Evolutionary conservation across 805 yeast species (phyloP).

Genomic region (Suhomyces sp.): DNA sequence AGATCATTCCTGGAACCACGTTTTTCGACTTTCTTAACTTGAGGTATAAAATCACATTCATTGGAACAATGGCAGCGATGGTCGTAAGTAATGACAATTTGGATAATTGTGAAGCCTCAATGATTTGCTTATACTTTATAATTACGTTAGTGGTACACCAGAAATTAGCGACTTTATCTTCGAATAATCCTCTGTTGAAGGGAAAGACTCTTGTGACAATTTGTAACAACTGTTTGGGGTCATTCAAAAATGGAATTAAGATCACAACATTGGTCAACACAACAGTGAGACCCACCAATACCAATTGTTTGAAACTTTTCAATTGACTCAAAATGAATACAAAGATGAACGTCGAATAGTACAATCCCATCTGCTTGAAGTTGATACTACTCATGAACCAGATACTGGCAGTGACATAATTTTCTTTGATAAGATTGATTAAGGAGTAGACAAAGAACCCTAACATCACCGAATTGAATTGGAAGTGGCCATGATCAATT

Average conservation of each 20-base stretch:
- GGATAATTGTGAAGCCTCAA: constrained; percentile 59
- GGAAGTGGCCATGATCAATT: constrained; percentile 97
- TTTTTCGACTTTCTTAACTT: constrained; percentile 12
- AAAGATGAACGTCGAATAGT: constrained; percentile 88
- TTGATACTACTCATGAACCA: constrained; percentile 76
- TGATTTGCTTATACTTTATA: constrained; percentile 62
- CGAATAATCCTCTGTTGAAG: constrained; percentile 89
- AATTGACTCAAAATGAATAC: constrained; percentile 63
- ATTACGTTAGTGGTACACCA: constrained; percentile 93
- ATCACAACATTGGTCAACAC: constrained; percentile 49
- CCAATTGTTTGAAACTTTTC: constrained; percentile 51
- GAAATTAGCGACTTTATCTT: constrained; percentile 94
- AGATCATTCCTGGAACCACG: constrained; percentile 32
- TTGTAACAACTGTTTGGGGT: constrained; percentile 48
- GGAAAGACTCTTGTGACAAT: constrained; percentile 77
- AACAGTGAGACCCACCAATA: constrained; percentile 65
- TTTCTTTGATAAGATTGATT: constrained; percentile 61
- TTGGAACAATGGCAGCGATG: constrained; percentile 33
- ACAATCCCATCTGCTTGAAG: constrained; percentile 94
- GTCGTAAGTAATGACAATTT: constrained; percentile 56
- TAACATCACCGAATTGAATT: constrained; percentile 90
- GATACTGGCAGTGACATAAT: constrained; percentile 65
- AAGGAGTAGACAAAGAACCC: constrained; percentile 76
- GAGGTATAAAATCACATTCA: constrained; percentile 11
- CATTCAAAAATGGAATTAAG: constrained; percentile 51